These are phyloP conservation scores for Corrigiola litoralis DNA, from an alignment of 179 eudicot genomes.

Conservation along the genomic window DNA sequence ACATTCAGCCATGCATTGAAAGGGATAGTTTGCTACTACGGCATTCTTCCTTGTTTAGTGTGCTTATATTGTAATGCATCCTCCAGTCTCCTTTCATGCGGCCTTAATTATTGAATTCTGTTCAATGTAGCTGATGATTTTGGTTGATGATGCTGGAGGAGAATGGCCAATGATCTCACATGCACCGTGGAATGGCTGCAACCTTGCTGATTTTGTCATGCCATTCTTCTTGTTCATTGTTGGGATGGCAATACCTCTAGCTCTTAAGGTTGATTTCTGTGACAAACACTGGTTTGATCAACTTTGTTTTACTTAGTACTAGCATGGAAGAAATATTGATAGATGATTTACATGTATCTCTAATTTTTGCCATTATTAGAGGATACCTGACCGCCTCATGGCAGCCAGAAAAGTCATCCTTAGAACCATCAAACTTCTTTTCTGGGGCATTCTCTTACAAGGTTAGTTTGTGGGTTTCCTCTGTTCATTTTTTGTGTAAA, in stretches of 20 bases:
- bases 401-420: conserved; percentile 61
- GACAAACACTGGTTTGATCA: background rate
- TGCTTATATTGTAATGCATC: no score
- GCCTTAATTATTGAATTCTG: background rate
- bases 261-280: conserved; percentile 58
- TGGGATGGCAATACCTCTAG: conserved; percentile 83
- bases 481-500: background rate
- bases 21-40: no score
- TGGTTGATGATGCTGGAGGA: conserved; percentile 97
- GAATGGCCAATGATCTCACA: conserved; percentile 82
- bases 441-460: conserved; percentile 88
- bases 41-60: no score
- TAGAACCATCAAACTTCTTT: conserved; percentile 72
- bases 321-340: background rate
- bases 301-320: background rate
- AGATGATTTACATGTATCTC: background rate
- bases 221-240: conserved; percentile 93
- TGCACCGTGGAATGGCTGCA: conserved; percentile 93
- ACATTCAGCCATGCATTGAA: no score
- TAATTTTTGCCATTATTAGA: conserved; percentile 26
- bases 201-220: conserved; percentile 95
- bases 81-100: background rate
- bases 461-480: conserved; percentile 31
- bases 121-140: conserved; percentile 68
- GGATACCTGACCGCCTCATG: conserved; percentile 36